Evolutionary conservation across 306 rosid species (phyloP).

Genomic region (Sicyos edulis): DNA sequence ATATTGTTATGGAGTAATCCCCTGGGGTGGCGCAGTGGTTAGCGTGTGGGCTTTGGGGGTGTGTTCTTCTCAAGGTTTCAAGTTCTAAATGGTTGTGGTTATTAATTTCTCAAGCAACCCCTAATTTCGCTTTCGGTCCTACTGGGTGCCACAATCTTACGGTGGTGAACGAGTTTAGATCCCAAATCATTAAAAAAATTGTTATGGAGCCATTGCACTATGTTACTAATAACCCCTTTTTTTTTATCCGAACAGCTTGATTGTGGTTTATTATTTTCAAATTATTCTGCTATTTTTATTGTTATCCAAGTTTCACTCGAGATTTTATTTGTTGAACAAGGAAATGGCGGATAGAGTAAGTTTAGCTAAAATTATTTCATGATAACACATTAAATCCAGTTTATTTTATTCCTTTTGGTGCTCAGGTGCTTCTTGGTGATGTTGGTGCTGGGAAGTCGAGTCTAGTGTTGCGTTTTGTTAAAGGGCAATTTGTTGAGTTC

Average conservation of each 20-base stretch:
- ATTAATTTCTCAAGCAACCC: no score
- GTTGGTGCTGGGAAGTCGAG: conserved; percentile 66
- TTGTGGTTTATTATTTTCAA: no score
- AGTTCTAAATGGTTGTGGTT: no score
- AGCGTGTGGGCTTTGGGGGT: no score
- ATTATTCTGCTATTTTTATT: background rate
- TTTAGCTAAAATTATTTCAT: background rate
- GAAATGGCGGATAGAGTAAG: background rate
- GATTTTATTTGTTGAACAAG: background rate
- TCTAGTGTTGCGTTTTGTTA: conserved; percentile 56
- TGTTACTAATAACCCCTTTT: no score
- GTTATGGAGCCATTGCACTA: background rate
- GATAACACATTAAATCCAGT: background rate
- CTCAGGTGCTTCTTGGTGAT: conserved; percentile 60
- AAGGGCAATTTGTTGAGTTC: conserved; percentile 50
- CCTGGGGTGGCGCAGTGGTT: no score
- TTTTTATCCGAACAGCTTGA: no score
- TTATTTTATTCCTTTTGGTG: background rate
- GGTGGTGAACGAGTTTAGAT: no score
- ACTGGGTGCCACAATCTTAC: no score
- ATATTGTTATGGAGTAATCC: background rate
- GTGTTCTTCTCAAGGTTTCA: no score
- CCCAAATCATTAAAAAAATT: no score
- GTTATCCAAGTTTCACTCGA: background rate
- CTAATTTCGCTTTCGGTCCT: no score